Evolutionary conservation across 2,329 filamentous ascomycete species (phyloP).

Genomic region (Trichoderma endophyticum): DNA sequence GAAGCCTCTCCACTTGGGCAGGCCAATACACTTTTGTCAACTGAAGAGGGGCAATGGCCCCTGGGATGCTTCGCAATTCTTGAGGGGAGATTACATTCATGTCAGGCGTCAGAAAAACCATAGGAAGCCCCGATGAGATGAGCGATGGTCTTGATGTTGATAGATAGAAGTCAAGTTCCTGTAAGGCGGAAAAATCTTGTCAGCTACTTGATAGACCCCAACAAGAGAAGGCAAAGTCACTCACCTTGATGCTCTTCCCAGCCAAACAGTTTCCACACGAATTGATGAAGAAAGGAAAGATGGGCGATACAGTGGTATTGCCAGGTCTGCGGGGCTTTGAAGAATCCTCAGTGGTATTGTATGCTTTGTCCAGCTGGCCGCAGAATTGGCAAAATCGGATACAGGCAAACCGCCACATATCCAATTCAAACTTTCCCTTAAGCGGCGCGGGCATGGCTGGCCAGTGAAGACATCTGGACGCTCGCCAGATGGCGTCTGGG

Average conservation of each 20-base stretch:
- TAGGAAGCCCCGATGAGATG: slow-evolving; percentile 66
- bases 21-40: slow-evolving; percentile 66
- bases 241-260: slow-evolving; percentile 62
- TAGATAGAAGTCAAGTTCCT: slow-evolving; percentile 70
- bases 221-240: slow-evolving; percentile 22
- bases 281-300: slow-evolving; percentile 70
- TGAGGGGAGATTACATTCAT: slow-evolving; percentile 58
- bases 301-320: slow-evolving; percentile 53
- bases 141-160: slow-evolving; percentile 58
- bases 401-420: slow-evolving; percentile 72
- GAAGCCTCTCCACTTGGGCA: slow-evolving; percentile 60
- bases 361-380: slow-evolving; percentile 37
- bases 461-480: slow-evolving; percentile 63
- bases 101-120: slow-evolving; percentile 61
- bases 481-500: slow-evolving; percentile 68
- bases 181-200: slow-evolving; percentile 20
- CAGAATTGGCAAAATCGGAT: slow-evolving; percentile 67
- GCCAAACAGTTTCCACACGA: slow-evolving; percentile 66
- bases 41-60: slow-evolving; percentile 42
- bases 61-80: slow-evolving; percentile 49
- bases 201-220: slow-evolving; percentile 15
- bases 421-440: slow-evolving; percentile 61
- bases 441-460: slow-evolving; percentile 68
- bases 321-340: slow-evolving; percentile 61
- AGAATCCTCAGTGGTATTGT: slow-evolving; percentile 26